Conservation (phyloP, 345 rosid genomes). For the Geranium rotundifolium region DNA sequence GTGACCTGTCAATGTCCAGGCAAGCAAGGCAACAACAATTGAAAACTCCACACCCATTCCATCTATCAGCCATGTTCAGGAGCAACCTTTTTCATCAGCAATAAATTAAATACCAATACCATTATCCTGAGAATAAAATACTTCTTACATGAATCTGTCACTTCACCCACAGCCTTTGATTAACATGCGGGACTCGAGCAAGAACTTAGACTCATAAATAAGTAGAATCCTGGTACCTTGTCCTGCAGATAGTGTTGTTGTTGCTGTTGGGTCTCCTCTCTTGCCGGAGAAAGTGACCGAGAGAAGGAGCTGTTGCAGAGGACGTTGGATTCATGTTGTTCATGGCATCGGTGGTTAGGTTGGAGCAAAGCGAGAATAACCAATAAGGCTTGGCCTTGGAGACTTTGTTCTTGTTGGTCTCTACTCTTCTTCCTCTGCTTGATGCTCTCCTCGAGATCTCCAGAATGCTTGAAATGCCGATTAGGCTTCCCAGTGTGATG, state of each 20-base stretch:
- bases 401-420: conserved; percentile 23
- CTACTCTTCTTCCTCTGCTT: conserved; percentile 32
- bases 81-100: no score
- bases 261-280: conserved; percentile 44
- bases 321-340: conserved; percentile 11
- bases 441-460: conserved; percentile 51
- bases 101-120: no score
- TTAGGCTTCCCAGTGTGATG: conserved; percentile 64
- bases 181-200: no score
- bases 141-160: no score
- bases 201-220: no score
- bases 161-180: no score
- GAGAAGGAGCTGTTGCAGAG: conserved; percentile 28
- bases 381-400: conserved; percentile 49
- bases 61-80: no score
- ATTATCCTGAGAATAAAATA: no score
- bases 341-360: conserved; percentile 54
- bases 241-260: conserved; percentile 12
- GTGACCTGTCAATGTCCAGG: no score
- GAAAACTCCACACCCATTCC: no score
- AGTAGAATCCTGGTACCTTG: not conserved
- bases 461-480: conserved; percentile 55
- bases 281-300: conserved; percentile 56
- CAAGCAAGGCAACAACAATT: no score
- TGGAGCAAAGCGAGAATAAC: conserved; percentile 70